Evolutionary conservation across 352 stramenopile species (phyloP), one percentile per base, ranked within the genome.

Genomic region (Albugo candida): DNA sequence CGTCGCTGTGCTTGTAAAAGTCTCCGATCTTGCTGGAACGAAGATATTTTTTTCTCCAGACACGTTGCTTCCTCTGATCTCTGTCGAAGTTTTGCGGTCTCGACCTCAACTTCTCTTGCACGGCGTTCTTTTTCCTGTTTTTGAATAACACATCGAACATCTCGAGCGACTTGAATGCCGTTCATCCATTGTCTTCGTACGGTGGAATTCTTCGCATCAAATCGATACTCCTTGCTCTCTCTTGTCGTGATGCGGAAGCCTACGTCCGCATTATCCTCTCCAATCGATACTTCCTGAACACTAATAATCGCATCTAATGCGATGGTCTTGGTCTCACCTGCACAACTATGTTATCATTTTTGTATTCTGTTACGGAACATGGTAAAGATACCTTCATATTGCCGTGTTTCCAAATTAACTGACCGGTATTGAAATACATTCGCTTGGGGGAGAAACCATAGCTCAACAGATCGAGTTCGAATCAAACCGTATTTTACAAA

Each of bases 391-490:
- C 66, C 67, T 12, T 70, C 59, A 18, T 52, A 70, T n/a, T 52
- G 49, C 4, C 65, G 59, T 17, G 60, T 68, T 36, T 78, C 60
- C 3, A 55, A 46, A 43, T 84, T 64, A 24, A 81, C 59, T 18
- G 66, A 75, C 56, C 82, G 72, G 62, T 82, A 84, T 63, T 84
- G 69, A 51, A 84, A 69, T 5, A 84, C 48, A 50, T 70, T 65
- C 52, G 68, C 78, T n/a, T 51, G 50, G 14, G 65, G 69, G 13
- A 82, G 51, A 37, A 78, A 84, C 41, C 59, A 63, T 44, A 84
- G 55, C 41, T 63, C 59, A 20, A 82, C 65, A 17, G 67, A 39
- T 36, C 65, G 61, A 48, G 79, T 81, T 36, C 66, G 56, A 37
- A 82, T 58, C 52, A 84, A 39, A 0, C 69, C 69, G 54, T 84